These are phyloP conservation scores for Xeromyces bisporus DNA, from an alignment of 495 filamentous ascomycete species.

Conservation along the genomic window DNA sequence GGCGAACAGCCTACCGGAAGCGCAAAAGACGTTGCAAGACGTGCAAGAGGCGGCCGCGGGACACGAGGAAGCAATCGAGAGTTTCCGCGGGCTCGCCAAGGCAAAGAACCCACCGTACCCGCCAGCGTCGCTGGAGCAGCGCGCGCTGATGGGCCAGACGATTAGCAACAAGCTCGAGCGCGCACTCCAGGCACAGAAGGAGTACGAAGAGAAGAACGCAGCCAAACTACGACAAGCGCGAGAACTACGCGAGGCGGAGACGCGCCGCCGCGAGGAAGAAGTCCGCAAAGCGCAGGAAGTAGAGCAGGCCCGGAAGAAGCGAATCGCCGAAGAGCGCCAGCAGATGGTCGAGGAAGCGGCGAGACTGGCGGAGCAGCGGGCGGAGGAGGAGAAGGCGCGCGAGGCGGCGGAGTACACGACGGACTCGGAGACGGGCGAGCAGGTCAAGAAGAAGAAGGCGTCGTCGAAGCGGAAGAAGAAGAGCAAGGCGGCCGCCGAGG, in stretches of 20 bases:
- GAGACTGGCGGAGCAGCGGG: slow-evolving; percentile 47
- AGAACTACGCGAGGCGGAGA: slow-evolving; percentile 58
- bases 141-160: slow-evolving; percentile 92
- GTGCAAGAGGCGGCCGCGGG: slow-evolving; percentile 61
- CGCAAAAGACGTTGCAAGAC: slow-evolving; percentile 59
- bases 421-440: slow-evolving; percentile 61
- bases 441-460: slow-evolving; percentile 53
- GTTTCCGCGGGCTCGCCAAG: slow-evolving; percentile 63
- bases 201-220: slow-evolving; percentile 88
- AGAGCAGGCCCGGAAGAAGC: slow-evolving; percentile 51
- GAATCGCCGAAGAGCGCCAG: slow-evolving; percentile 67
- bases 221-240: slow-evolving; percentile 62
- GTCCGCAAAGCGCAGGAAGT: slow-evolving; percentile 44
- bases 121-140: slow-evolving; percentile 72
- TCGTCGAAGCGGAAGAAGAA: slow-evolving; percentile 45
- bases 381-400: slow-evolving; percentile 51
- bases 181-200: slow-evolving; percentile 62
- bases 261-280: slow-evolving; percentile 55
- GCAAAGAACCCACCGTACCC: slow-evolving; percentile 82
- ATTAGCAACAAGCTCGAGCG: slow-evolving; percentile 81
- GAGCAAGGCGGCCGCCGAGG: slow-evolving; percentile 20
- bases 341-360: slow-evolving; percentile 61
- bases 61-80: slow-evolving; percentile 79
- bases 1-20: slow-evolving; percentile 56
- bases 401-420: slow-evolving; percentile 57